These are phyloP conservation scores for Diaporthe vexans DNA, from an alignment of 2,329 filamentous ascomycete species.

Conservation along the genomic window DNA sequence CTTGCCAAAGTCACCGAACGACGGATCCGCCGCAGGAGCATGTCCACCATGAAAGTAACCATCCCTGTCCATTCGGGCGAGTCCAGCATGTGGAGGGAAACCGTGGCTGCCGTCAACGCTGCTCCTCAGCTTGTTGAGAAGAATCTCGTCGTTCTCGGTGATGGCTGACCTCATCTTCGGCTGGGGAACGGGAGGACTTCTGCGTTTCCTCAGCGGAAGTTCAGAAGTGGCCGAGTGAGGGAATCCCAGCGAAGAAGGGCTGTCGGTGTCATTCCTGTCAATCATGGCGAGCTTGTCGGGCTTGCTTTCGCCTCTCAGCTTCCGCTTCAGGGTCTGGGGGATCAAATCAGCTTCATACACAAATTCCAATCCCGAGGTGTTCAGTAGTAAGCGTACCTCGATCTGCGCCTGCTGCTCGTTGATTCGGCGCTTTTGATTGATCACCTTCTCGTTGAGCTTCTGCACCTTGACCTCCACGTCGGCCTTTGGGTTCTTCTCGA, in stretches of 20 bases:
- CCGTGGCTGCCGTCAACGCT: background rate
- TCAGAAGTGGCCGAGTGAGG: conserved; percentile 37
- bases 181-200: conserved; percentile 1
- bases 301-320: conserved; percentile 32
- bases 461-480: conserved; percentile 30
- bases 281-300: conserved; percentile 1
- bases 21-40: background rate
- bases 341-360: background rate
- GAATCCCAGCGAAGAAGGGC: conserved; percentile 20
- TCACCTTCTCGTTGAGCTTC: conserved; percentile 39
- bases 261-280: conserved; percentile 15
- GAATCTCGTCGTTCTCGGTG: conserved; percentile 37
- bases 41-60: conserved; percentile 10
- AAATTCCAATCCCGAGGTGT: rapidly evolving
- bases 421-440: conserved; percentile 42
- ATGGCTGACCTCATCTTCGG: conserved; percentile 33
- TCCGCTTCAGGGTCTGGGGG: conserved; percentile 37
- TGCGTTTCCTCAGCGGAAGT: background rate
- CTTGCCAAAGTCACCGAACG: conserved; percentile 26
- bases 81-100: background rate
- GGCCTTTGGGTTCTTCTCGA: conserved; percentile 35
- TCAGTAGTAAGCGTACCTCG: conserved; percentile 30
- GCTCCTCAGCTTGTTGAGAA: conserved; percentile 39
- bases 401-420: conserved; percentile 41
- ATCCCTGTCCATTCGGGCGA: conserved; percentile 24